A percentile compares a stretch with the other conserved stretches of the same genome.
These are phyloP conservation scores for Trametes gibbosa DNA, from an alignment of 768 basidiomycete species.

Conservation along the genomic window DNA sequence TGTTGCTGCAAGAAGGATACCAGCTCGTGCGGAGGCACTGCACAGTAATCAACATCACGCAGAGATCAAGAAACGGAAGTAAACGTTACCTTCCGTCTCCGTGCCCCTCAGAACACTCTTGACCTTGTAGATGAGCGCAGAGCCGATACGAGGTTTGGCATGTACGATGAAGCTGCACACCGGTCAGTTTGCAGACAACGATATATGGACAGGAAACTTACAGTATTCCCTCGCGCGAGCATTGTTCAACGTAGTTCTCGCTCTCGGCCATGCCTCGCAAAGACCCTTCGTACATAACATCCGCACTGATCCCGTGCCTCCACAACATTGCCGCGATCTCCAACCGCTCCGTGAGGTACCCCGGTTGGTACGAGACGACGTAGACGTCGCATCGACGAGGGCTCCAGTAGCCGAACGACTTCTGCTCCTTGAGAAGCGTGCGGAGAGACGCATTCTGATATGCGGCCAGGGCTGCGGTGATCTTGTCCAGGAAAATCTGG, in stretches of 20 bases:
- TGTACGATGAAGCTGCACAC: constrained; percentile 47
- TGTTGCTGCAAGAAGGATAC: constrained; percentile 74
- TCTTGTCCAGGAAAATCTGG: constrained; percentile 78
- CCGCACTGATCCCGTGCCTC: constrained; percentile 80
- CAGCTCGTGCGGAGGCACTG: constrained; percentile 64
- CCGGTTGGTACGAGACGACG: constrained; percentile 73
- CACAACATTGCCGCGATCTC: constrained; percentile 76
- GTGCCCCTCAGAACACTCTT: constrained; percentile 80
- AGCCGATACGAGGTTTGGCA: constrained; percentile 49
- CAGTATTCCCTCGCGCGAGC: constrained; percentile 82
- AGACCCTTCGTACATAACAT: constrained; percentile 82
- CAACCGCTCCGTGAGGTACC: constrained; percentile 72
- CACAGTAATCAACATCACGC: constrained; percentile 13
- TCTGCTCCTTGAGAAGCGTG: constrained; percentile 69
- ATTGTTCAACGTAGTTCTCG: constrained; percentile 65
- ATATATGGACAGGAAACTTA: constrained; percentile 33
- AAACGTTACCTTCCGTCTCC: constrained; percentile 65
- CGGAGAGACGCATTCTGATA: constrained; percentile 68
- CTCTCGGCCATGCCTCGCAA: constrained; percentile 48
- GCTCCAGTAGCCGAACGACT: constrained; percentile 87
- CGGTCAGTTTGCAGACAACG: background rate
- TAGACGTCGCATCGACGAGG: constrained; percentile 89
- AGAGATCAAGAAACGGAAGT: background rate
- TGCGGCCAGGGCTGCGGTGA: constrained; percentile 62
- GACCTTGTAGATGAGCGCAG: constrained; percentile 71